Conservation (phyloP, 2,329 filamentous ascomycete genomes). For the Arthrobotrys pseudoclavata region DNA sequence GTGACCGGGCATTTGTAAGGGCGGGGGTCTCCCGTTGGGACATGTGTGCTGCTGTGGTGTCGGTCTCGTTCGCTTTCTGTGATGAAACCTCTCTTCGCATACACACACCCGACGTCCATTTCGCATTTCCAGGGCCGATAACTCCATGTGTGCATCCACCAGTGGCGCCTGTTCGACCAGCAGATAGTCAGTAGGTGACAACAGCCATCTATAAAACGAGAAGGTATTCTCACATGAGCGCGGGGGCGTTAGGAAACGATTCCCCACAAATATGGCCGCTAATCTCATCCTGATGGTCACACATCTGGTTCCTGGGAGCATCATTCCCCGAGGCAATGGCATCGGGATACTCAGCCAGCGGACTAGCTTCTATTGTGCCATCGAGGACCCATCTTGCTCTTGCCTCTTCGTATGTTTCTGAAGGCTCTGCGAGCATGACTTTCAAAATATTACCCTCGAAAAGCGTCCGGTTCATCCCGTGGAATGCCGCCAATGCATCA, state of each 20-base stretch:
- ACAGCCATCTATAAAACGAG: neutral
- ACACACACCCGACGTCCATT: slow-evolving; percentile 39
- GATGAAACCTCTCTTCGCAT: slow-evolving; percentile 45
- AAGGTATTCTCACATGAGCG: slow-evolving; percentile 38
- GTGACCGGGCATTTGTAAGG: slow-evolving; percentile 56
- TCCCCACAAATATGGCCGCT: slow-evolving; percentile 55
- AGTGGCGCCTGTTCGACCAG: slow-evolving; percentile 43
- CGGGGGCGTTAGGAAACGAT: slow-evolving; percentile 15
- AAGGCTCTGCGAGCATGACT: slow-evolving; percentile 36
- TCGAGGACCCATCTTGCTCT: slow-evolving; percentile 17
- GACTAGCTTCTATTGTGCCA: slow-evolving; percentile 5
- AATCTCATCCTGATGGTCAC: slow-evolving; percentile 49
- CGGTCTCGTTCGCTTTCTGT: slow-evolving; percentile 53
- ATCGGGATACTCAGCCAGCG: slow-evolving; percentile 26
- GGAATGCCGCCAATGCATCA: slow-evolving; percentile 54
- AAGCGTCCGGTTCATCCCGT: slow-evolving; percentile 51
- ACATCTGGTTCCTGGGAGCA: slow-evolving; percentile 41
- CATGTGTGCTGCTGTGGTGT: slow-evolving; percentile 36
- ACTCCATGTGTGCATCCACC: slow-evolving; percentile 54
- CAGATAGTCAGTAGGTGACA: neutral
- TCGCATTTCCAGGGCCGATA: slow-evolving; percentile 56
- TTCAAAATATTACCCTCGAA: slow-evolving; percentile 47
- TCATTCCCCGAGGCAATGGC: slow-evolving; percentile 17
- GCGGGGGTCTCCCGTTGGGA: slow-evolving; percentile 19
- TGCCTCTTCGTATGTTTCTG: slow-evolving; percentile 53